These are phyloP conservation scores for Verbascum thapsus DNA, from an alignment of 257 asterid species.

Conservation along the genomic window DNA sequence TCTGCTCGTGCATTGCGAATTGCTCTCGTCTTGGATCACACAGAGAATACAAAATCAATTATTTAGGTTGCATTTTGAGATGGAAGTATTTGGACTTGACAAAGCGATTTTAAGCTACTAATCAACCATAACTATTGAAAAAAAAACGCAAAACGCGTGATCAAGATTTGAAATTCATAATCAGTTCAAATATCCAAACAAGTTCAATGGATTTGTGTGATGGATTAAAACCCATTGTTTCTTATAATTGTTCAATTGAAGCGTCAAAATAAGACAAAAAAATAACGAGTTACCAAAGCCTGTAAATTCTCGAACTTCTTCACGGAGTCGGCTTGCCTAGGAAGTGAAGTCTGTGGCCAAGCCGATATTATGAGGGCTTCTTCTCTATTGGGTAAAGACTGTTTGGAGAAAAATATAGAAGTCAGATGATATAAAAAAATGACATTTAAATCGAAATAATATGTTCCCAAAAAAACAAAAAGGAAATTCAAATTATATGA, in stretches of 20 bases:
- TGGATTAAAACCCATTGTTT: conserved; percentile 13
- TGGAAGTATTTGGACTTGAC: too few species aligned
- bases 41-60: conserved; percentile 27
- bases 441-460: not conserved
- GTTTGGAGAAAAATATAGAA: conserved; percentile 10
- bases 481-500: too few species aligned
- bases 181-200: too few species aligned
- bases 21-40: conserved; percentile 72
- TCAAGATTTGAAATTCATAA: too few species aligned
- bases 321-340: conserved; percentile 63
- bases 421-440: conserved; percentile 22
- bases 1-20: conserved; percentile 95
- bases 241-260: conserved; percentile 5
- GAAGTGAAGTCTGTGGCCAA: conserved; percentile 86
- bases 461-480: not conserved
- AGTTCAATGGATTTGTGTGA: not conserved
- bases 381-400: conserved; percentile 79
- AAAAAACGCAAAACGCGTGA: too few species aligned
- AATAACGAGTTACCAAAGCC: conserved; percentile 63
- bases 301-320: conserved; percentile 89
- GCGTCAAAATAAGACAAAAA: conserved; percentile 10
- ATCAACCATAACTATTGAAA: too few species aligned
- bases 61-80: not conserved
- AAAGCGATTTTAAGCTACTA: too few species aligned
- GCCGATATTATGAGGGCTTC: conserved; percentile 85